These are phyloP conservation scores for Omphalotus olearius DNA, from an alignment of 1,284 basidiomycete genomes.

Conservation along the genomic window DNA sequence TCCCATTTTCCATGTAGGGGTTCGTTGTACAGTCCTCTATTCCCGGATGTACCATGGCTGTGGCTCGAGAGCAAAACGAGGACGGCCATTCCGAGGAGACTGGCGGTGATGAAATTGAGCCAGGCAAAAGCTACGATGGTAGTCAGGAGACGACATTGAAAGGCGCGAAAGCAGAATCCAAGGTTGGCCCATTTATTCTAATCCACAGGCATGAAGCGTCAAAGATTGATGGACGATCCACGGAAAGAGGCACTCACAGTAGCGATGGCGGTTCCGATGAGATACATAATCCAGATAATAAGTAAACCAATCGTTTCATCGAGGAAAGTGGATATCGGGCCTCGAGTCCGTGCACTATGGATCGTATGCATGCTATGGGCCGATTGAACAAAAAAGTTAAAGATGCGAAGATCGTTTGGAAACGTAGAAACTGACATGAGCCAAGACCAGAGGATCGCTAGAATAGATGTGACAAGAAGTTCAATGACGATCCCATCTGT, in stretches of 20 bases:
- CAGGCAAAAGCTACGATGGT: slow-evolving; percentile 70
- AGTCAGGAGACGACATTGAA: slow-evolving; percentile 59
- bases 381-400: too few relatives aligned
- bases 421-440: slow-evolving; percentile 22
- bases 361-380: slow-evolving; percentile 14
- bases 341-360: slow-evolving; percentile 10
- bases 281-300: slow-evolving; percentile 31
- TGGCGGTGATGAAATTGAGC: slow-evolving; percentile 60
- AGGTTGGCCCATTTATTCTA: slow-evolving; percentile 55
- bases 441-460: slow-evolving; percentile 27
- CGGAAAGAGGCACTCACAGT: slow-evolving; percentile 23
- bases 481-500: slow-evolving; percentile 32
- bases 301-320: slow-evolving; percentile 24
- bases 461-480: slow-evolving; percentile 27
- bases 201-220: too few relatives aligned
- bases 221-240: background rate
- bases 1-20: slow-evolving; percentile 65
- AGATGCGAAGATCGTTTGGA: too few relatives aligned
- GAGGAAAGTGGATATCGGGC: slow-evolving; percentile 19
- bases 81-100: slow-evolving; percentile 43
- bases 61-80: slow-evolving; percentile 48
- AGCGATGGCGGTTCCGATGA: slow-evolving; percentile 31
- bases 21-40: slow-evolving; percentile 38
- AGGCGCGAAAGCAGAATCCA: slow-evolving; percentile 53
- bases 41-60: too few relatives aligned